Base-by-base conservation (phyloP, 805 yeast species). In the Ascoidea rubescens region DNA sequence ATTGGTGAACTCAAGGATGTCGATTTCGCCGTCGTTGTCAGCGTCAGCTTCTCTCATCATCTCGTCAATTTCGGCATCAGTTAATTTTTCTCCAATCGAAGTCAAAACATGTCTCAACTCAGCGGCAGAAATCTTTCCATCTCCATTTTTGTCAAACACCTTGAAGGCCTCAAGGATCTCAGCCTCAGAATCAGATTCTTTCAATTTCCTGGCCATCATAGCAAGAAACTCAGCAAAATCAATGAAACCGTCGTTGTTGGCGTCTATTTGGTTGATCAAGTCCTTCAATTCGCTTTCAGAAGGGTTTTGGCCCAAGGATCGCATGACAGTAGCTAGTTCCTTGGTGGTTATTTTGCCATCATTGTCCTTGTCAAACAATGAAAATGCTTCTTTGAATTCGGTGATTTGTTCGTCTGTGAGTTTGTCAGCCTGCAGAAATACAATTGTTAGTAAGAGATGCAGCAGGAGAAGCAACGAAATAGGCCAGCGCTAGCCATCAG, bases 301-400 rank as follows among this genome's bases (percentile, higher is more conserved):
- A 44, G 99, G 99, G 63, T 91, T 91, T 69, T 89, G 93, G 51
- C 99, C 99, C 64, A 93, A 75, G n/a, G 97, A 87, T 72, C 99
- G 84, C 99, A 93, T 93, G 51, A 93, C 99, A 4, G 96, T 89
- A 58, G 98, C 97, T 60, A 93, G 77, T 71, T 93, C 99, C 64
- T 87, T 79, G 60, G 96, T 87, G 54, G 96, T 88, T 73, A 93
- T 93, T 65, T 88, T 87, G 7, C 99, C 99, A 69, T 90, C 97
- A 64, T 90, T 85, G 67, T 93, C 96, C 68, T 89, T 89, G 74
- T 93, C 99, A 62, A 93, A 93, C 58, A 93, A 79, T 56, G 97
- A 88, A 67, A 93, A 93, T 5, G 99, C 99, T 74, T 93, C 99
- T 70, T 88, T 89, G 72, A 93, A 93, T 63, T 93, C 98, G 54